Evolutionary conservation across 495 filamentous ascomycete genomes (phyloP).

Genomic region (Xylaria nigripes): DNA sequence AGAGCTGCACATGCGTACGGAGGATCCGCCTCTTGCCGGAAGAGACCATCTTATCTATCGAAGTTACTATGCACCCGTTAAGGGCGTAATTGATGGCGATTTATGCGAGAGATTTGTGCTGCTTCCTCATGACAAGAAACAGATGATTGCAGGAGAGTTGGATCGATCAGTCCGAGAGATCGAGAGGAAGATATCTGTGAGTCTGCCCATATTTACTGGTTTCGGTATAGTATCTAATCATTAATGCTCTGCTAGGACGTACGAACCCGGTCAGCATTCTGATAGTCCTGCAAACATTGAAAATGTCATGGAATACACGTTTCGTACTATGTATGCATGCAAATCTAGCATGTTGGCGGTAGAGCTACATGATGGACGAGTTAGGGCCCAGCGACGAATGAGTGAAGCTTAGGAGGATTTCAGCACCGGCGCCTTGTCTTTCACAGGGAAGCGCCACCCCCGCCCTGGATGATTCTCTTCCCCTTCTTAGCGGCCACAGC

Average conservation of each 20-base stretch:
- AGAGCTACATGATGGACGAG: background rate
- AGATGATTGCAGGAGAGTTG: conserved; percentile 87
- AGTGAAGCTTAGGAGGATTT: background rate
- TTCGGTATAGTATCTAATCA: background rate
- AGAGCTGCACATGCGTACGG: conserved; percentile 73
- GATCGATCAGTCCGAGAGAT: conserved; percentile 87
- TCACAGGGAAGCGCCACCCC: background rate
- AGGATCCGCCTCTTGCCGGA: conserved; percentile 80
- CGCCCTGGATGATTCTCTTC: conserved; percentile 29
- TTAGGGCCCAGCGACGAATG: background rate
- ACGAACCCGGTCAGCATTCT: conserved; percentile 81
- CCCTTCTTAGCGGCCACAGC: conserved; percentile 33
- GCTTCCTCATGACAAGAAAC: conserved; percentile 76
- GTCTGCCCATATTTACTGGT: conserved; percentile 28
- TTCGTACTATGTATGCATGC: conserved; percentile 2
- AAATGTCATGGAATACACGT: conserved; percentile 7
- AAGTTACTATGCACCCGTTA: conserved; percentile 93
- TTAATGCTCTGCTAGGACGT: conserved; percentile 55
- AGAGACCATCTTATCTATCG: conserved; percentile 92
- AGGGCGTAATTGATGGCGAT: conserved; percentile 97
- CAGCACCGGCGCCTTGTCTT: background rate
- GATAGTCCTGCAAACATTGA: conserved; percentile 16
- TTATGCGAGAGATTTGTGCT: conserved; percentile 85
- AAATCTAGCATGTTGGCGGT: background rate
- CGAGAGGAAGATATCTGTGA: conserved; percentile 88